A percentile compares a stretch with the other conserved stretches of the same genome.
phyloP scores from a whole-genome alignment of 2,329 filamentous ascomycete species.

The Coccinonectria pachysandricola region DNA sequence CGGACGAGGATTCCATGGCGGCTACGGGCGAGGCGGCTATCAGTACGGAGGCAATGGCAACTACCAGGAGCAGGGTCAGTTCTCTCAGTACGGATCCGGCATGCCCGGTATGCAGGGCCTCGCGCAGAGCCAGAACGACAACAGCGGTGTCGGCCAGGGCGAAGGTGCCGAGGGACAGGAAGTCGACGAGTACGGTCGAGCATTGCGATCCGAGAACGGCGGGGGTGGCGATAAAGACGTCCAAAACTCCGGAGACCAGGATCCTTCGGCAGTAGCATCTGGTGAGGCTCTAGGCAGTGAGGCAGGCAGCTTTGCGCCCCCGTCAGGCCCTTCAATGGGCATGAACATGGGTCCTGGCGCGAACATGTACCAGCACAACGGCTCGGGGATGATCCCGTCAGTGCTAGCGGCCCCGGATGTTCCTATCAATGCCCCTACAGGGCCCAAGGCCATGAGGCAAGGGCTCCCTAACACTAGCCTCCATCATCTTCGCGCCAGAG shows the following conservation, averaged over 20 bases:
- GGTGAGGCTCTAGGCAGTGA: neutral
- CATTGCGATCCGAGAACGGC: slow-evolving; percentile 16
- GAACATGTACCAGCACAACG: slow-evolving; percentile 11
- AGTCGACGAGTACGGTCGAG: slow-evolving; percentile 31
- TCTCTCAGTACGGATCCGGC: slow-evolving; percentile 18
- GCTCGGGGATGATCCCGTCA: slow-evolving; percentile 20
- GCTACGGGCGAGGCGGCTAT: slow-evolving; percentile 46
- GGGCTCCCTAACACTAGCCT: slow-evolving; percentile 75
- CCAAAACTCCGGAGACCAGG: slow-evolving; percentile 11
- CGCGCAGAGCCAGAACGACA: slow-evolving; percentile 3
- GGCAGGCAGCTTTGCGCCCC: slow-evolving; percentile 20
- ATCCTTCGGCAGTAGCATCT: slow-evolving; percentile 6
- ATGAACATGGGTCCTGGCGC: slow-evolving; percentile 7
- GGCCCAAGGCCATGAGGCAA: slow-evolving; percentile 89
- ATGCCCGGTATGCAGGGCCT: slow-evolving; percentile 9
- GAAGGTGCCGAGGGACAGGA: slow-evolving; percentile 19
- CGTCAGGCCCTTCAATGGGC: no score
- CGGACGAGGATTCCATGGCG: slow-evolving; percentile 50
- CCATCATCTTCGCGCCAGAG: slow-evolving; percentile 49
- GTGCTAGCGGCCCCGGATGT: slow-evolving; percentile 28
- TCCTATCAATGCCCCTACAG: slow-evolving; percentile 71
- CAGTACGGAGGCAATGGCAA: slow-evolving; percentile 31
- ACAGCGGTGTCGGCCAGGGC: slow-evolving; percentile 6
- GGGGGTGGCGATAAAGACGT: slow-evolving; percentile 7
- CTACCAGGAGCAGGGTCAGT: slow-evolving; percentile 26